These are phyloP conservation scores for Magnolia sinica DNA, from an alignment of 164 flowering plant species.

Conservation along the genomic window DNA sequence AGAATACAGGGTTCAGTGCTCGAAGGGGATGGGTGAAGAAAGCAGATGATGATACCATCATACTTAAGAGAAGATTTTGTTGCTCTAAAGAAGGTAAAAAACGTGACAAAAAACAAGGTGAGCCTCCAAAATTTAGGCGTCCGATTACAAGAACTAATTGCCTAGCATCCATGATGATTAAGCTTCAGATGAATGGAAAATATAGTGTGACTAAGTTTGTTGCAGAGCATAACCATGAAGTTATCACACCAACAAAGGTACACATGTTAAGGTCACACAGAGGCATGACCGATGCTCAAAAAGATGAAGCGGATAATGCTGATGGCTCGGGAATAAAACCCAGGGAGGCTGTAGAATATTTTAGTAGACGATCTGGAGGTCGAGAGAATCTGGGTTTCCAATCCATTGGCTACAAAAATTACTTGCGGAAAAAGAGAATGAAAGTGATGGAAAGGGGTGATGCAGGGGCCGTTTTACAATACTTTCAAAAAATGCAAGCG, in stretches of 20 bases:
- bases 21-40: neutral
- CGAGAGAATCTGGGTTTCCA: neutral
- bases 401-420: neutral
- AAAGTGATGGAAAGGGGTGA: neutral
- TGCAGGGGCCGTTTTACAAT: conserved; percentile 5
- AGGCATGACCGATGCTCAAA: no score
- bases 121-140: neutral
- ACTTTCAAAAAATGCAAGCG: conserved; percentile 5
- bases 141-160: neutral
- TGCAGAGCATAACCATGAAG: neutral
- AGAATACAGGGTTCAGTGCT: neutral
- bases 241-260: neutral
- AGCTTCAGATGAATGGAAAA: neutral
- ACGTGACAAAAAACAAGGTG: no score
- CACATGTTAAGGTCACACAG: neutral
- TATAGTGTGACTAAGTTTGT: neutral
- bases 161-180: neutral
- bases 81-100: neutral
- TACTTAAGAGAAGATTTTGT: neutral
- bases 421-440: neutral
- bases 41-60: neutral
- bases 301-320: no score
- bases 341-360: neutral
- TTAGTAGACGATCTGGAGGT: neutral
- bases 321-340: neutral